These are phyloP conservation scores for Brassica nigra DNA, from an alignment of 345 rosid species.

Conservation along the genomic window DNA sequence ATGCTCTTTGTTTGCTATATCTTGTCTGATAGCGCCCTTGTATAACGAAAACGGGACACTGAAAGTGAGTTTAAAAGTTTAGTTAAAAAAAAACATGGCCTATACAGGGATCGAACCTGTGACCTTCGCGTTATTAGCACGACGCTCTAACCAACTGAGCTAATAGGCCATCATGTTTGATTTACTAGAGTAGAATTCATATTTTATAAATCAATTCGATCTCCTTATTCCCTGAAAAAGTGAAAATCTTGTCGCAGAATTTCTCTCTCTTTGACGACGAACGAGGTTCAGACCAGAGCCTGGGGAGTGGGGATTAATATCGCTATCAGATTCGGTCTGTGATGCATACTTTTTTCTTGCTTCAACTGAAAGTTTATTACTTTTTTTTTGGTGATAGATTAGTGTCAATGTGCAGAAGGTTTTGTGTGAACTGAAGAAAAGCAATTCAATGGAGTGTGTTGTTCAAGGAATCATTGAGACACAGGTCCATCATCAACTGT, in stretches of 20 bases:
- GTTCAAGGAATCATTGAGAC: conserved; percentile 81
- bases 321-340: neutral
- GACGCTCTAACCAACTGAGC: conserved; percentile 94
- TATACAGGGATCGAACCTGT: conserved; percentile 75
- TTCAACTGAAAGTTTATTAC: neutral
- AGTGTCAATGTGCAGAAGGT: conserved; percentile 9
- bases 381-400: neutral
- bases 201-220: too few species aligned
- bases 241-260: too few species aligned
- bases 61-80: too few species aligned
- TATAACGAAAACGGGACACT: too few species aligned
- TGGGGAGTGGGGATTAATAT: neutral
- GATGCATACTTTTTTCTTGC: neutral
- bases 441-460: conserved; percentile 61
- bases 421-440: conserved; percentile 22
- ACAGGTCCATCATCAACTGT: conserved; percentile 43
- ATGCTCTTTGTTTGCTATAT: too few species aligned
- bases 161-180: conserved; percentile 41
- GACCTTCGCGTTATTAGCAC: conserved; percentile 97
- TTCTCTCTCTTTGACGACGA: neutral
- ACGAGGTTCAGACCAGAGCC: neutral
- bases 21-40: too few species aligned
- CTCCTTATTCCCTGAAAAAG: too few species aligned
- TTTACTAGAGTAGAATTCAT: too few species aligned
- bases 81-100: conserved; percentile 41